phyloP scores from a whole-genome alignment of 805 yeast genomes.

The Candida multigemmis region DNA sequence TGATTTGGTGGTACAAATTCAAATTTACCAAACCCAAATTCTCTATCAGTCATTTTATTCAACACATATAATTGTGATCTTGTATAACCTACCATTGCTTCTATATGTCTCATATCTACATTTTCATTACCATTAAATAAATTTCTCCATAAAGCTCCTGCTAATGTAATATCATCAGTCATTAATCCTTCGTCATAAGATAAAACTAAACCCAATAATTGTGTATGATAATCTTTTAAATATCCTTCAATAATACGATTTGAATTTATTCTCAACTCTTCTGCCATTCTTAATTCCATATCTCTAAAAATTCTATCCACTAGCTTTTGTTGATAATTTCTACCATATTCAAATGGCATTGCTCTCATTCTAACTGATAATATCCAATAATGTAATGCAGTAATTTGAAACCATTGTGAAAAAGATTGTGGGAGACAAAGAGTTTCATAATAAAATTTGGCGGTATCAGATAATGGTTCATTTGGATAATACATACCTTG shows the following conservation, averaged over 20 bases:
- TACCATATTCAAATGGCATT: slow-evolving; percentile 83
- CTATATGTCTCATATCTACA: slow-evolving; percentile 74
- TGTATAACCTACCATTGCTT: slow-evolving; percentile 82
- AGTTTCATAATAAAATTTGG: slow-evolving; percentile 79
- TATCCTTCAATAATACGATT: slow-evolving; percentile 78
- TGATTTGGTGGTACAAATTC: slow-evolving; percentile 76
- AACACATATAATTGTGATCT: slow-evolving; percentile 85
- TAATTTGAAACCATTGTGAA: slow-evolving; percentile 94
- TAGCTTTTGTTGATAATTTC: slow-evolving; percentile 83
- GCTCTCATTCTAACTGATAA: slow-evolving; percentile 93
- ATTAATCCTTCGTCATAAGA: slow-evolving; percentile 89
- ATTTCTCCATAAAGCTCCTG: slow-evolving; percentile 84
- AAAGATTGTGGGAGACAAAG: slow-evolving; percentile 77
- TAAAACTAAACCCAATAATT: slow-evolving; percentile 79
- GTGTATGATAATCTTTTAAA: slow-evolving; percentile 83
- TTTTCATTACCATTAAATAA: slow-evolving; percentile 78
- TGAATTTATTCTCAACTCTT: slow-evolving; percentile 77
- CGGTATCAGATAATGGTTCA: slow-evolving; percentile 63
- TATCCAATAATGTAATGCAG: slow-evolving; percentile 88
- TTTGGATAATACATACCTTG: slow-evolving; percentile 77
- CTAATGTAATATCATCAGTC: slow-evolving; percentile 69
- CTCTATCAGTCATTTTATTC: slow-evolving; percentile 79
- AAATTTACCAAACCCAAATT: slow-evolving; percentile 87
- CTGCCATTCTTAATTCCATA: slow-evolving; percentile 76
- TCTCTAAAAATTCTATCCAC: slow-evolving; percentile 86